Evolutionary conservation across 768 basidiomycete species (phyloP), one percentile per base, ranked within the genome.

Genomic region (Boletus huronensis): DNA sequence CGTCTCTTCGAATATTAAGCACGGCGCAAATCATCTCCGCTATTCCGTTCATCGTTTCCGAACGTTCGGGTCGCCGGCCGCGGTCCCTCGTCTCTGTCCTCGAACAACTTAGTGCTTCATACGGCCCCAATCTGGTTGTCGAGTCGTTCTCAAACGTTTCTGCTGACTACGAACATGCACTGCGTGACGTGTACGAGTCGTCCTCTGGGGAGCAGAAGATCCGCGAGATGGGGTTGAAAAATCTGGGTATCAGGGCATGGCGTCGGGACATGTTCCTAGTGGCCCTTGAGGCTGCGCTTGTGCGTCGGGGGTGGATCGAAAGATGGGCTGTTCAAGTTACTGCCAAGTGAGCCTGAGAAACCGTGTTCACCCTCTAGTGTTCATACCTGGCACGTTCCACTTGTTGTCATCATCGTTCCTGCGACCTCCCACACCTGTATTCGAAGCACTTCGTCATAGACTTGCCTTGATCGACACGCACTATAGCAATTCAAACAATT

Each of bases 231-330:
- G 52, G 40, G 48, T 45, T 55, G 35, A 50, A 53, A 21, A 55
- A 47, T 19, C 62, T 71, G 50, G 72, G 79, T 40, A 47, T 64
- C 6, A 61, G 63, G 41, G 72, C 62, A 34, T 81, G 78, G 80
- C 72, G 80, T 50, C 75, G 77, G 58, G 70, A 78, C 49, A 68
- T 75, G 54, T 69, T 83, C n/a, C 61, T 77, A 56, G 50, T 79
- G 29, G 70, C 70, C 28, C 82, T 84, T 72, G 82, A 85, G 62
- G 79, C 77, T 21, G 79, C 73, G 0, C 70, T 85, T 35, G 64
- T 84, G 16, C 65, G 70, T 39, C 73, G 70, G 4, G 75, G 77
- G 16, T 64, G 72, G 58, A 59, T 85, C 48, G 68, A 66, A 59
- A 72, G 79, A 50, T 85, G 83, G 84, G 67, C 72, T 13, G 28